Conservation (phyloP, 306 rosid species). For the Vigna radiata region DNA sequence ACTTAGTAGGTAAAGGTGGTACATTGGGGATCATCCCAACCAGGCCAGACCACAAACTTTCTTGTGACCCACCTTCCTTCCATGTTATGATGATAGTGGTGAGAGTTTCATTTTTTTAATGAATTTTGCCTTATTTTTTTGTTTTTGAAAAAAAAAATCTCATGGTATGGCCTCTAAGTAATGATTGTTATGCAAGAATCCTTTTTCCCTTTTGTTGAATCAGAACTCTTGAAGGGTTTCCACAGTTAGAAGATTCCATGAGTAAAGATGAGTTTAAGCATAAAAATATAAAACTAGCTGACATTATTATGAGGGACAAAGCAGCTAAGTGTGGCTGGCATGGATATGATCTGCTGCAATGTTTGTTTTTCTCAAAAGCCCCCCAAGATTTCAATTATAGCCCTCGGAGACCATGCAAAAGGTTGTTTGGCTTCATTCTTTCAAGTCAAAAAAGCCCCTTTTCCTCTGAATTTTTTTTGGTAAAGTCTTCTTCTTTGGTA, state of each 20-base stretch:
- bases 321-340: conserved; percentile 77
- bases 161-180: conserved; percentile 45
- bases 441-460: conserved; percentile 64
- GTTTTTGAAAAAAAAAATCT: neutral
- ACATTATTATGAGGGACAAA: conserved; percentile 63
- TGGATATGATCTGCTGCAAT: conserved; percentile 46
- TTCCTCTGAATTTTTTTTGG: conserved; percentile 27
- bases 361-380: conserved; percentile 72
- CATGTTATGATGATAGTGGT: conserved; percentile 56
- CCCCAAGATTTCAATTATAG: conserved; percentile 70
- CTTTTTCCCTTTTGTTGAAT: conserved; percentile 49
- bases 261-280: conserved; percentile 68
- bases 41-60: conserved; percentile 53
- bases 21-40: conserved; percentile 54
- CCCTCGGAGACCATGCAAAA: conserved; percentile 99
- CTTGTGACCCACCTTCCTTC: conserved; percentile 57
- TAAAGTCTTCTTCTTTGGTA: conserved; percentile 50
- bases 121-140: conserved; percentile 27
- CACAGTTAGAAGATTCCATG: conserved; percentile 78
- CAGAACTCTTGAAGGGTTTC: conserved; percentile 47
- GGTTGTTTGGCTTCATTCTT: conserved; percentile 65
- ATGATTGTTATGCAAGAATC: conserved; percentile 58
- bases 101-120: neutral
- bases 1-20: conserved; percentile 37
- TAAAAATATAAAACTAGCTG: conserved; percentile 63